Evolutionary conservation across 2,329 filamentous ascomycete species (phyloP).

Genomic region (Trichoderma cornu-damae): DNA sequence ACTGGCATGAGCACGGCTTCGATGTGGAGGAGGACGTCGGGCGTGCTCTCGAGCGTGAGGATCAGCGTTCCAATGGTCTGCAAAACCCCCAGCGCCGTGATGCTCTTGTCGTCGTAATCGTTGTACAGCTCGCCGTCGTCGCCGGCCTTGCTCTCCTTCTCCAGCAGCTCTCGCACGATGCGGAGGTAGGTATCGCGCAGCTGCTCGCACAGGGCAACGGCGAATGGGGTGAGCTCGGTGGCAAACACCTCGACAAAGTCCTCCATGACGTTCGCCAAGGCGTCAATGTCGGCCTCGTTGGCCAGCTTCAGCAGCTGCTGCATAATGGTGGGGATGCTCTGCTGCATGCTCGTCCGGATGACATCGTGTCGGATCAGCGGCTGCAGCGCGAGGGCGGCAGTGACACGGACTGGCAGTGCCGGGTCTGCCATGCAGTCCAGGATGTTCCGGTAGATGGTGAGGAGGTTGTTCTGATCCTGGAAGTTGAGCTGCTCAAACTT

Average conservation of each 20-base stretch:
- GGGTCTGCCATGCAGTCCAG: constrained; percentile 93
- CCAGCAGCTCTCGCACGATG: constrained; percentile 85
- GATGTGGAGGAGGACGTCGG: constrained; percentile 88
- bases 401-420: constrained; percentile 89
- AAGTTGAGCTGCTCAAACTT: constrained; percentile 98
- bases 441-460: constrained; percentile 94
- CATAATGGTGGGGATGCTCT: constrained; percentile 98
- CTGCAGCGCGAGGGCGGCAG: constrained; percentile 88
- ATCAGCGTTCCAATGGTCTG: constrained; percentile 98
- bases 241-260: constrained; percentile 99
- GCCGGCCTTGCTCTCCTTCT: constrained; percentile 74
- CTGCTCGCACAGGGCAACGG: constrained; percentile 92
- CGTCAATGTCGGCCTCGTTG: constrained; percentile 97
- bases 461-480: constrained; percentile 91
- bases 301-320: constrained; percentile 94
- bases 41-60: constrained; percentile 92
- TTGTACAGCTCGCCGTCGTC: constrained; percentile 75
- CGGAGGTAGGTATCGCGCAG: constrained; percentile 92
- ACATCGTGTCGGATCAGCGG: constrained; percentile 93
- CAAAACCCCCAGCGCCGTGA: constrained; percentile 89
- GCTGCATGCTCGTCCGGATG: constrained; percentile 92
- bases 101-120: constrained; percentile 98
- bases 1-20: constrained; percentile 97
- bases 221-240: constrained; percentile 93
- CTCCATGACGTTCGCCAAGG: constrained; percentile 97